Evolutionary conservation across 176 grass and related monocot species (phyloP).

Genomic region (Areca catechu): DNA sequence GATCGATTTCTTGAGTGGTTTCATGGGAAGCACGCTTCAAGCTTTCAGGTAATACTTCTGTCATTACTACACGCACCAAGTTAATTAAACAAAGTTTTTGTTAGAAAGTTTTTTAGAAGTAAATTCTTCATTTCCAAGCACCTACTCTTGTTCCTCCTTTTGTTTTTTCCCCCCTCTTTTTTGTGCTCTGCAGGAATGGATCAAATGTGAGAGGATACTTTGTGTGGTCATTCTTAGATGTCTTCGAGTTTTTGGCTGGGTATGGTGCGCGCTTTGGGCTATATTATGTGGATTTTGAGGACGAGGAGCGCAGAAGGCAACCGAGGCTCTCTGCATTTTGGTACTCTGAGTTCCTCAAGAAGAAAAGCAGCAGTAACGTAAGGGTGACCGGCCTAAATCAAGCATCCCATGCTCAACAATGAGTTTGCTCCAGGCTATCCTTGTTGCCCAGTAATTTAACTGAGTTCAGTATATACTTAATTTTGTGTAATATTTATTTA

Average conservation of each 20-base stretch:
- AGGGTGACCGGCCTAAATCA: not conserved
- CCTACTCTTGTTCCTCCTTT: not conserved
- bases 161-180: not conserved
- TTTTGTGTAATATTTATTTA: too few relatives aligned
- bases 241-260: conserved; percentile 42
- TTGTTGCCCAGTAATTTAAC: too few relatives aligned
- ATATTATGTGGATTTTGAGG: conserved; percentile 50
- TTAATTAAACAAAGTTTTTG: too few relatives aligned
- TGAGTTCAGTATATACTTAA: too few relatives aligned
- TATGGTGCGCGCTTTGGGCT: conserved; percentile 37
- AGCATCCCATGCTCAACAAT: conserved; percentile 1
- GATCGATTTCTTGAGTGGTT: conserved; percentile 40
- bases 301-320: conserved; percentile 23
- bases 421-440: not conserved
- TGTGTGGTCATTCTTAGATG: conserved; percentile 51
- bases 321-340: conserved; percentile 47
- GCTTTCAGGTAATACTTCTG: conserved; percentile 30
- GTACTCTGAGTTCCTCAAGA: conserved; percentile 41
- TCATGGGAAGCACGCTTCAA: conserved; percentile 34
- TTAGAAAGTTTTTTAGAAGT: too few relatives aligned
- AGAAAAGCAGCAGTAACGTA: not conserved
- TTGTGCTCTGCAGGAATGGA: conserved; percentile 36
- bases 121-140: too few relatives aligned
- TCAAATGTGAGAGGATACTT: conserved; percentile 63
- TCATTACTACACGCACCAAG: too few relatives aligned